Evolutionary conservation across 2,329 filamentous ascomycete species (phyloP), one percentile per base, ranked within the genome.

Genomic region (Rugonectria rugulosa): DNA sequence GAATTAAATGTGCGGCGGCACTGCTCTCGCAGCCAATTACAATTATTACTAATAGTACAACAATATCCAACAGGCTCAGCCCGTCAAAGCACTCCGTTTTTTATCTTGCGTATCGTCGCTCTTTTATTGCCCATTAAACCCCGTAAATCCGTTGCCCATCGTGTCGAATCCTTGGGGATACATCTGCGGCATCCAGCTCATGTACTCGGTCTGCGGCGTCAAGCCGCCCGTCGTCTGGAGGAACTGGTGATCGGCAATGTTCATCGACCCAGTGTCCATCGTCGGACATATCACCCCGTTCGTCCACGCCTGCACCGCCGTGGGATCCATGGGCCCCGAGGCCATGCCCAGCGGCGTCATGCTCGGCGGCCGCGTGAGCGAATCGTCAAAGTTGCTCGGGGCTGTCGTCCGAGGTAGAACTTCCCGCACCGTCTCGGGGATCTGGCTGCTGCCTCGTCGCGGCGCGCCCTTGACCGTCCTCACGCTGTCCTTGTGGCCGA

Each of bases 401-500:
- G 60, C 49, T 1, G 55, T 41, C 2, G 61, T 47, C 1, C 58
- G 37, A 0, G 66, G 63, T 0, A 65, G 10, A 0, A 65, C 32
- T 17, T 70, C 67, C 2, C 56, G 42, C 0, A 67, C 60, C 0
- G 62, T 64, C 36, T 67, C 66, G 0, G 66, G 66, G 2, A 63
- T 63, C 10, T 68, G 56, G 12, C 68, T 68, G 40, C 68, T 69
- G 3, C 59, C 64, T 4, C 67, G 34, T 1, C 64, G 59, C 9
- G 51, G 15, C 2, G 49, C 45, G 12, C 63, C 49, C 6, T 60
- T 61, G 1, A 73, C 63, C 4, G 71, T 75, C 1, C 68, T 51
- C 2, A 73, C 63, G 47, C 72, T 74, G 27, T 74, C 70, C 10
- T 66, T 65, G 27, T 72, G 65, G 0, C 62, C 57, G 2, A 72